phyloP scores from a whole-genome alignment of 305 asterid genomes.

The Coffea humblotiana region DNA sequence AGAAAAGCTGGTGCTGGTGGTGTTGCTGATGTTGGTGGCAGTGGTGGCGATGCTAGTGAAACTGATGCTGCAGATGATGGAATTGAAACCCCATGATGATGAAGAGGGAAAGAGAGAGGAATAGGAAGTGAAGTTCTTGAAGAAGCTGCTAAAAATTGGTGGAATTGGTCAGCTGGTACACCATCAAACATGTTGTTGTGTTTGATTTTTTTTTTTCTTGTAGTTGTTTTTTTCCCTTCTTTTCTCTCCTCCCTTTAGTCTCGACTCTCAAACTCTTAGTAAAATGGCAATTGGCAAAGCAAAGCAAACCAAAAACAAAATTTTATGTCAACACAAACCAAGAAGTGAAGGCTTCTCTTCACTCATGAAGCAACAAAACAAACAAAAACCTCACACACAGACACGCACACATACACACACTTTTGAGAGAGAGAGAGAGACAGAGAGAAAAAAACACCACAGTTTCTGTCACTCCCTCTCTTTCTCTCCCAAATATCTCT shows the following conservation, averaged over 20 bases:
- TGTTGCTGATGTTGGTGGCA: background rate
- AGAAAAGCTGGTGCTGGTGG: conserved; percentile 19
- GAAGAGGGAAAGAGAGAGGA: conserved; percentile 36
- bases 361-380: background rate
- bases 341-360: too few species aligned
- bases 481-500: background rate
- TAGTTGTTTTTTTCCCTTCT: background rate
- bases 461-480: background rate
- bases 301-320: background rate
- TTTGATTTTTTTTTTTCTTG: background rate
- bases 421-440: too few species aligned
- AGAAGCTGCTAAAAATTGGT: conserved; percentile 48
- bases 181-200: conserved; percentile 55
- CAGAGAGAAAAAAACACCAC: too few species aligned
- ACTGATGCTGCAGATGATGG: conserved; percentile 12
- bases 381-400: background rate
- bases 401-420: too few species aligned
- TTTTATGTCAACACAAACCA: background rate
- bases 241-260: background rate
- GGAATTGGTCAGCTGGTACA: conserved; percentile 46
- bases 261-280: background rate
- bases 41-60: background rate
- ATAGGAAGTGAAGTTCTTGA: conserved; percentile 41
- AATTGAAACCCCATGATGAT: conserved; percentile 27
- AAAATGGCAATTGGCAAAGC: conserved; percentile 6